Percentiles rank a stretch among this genome's conserved stretches.
Conservation (phyloP, 164 flowering plant species). For the Magnolia changhungtana region DNA sequence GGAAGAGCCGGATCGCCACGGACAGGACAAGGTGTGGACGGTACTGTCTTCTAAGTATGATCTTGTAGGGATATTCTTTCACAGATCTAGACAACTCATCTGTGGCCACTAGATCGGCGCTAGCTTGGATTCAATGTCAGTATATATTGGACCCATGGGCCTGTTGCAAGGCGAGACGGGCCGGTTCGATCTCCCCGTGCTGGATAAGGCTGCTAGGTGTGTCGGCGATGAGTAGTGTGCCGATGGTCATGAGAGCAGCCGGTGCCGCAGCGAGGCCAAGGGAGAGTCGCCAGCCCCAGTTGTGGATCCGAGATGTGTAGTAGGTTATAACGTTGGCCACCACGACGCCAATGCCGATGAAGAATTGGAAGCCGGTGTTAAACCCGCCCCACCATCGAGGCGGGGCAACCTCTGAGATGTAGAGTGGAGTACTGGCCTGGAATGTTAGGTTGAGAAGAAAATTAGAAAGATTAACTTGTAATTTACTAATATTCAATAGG, state of each 20-base stretch:
- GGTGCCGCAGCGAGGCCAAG: conserved; percentile 81
- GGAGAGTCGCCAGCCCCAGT: conserved; percentile 68
- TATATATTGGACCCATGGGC: conserved; percentile 18
- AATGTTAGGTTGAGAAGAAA: not conserved
- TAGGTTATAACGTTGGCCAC: conserved; percentile 51
- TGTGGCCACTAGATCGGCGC: conserved; percentile 21
- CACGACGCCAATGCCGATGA: conserved; percentile 54
- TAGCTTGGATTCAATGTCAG: conserved; percentile 35
- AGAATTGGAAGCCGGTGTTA: conserved; percentile 60
- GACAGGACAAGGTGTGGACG: conserved; percentile 29
- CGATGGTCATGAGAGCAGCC: conserved; percentile 47
- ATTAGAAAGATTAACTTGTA: too few relatives aligned
- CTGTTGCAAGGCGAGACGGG: conserved; percentile 18
- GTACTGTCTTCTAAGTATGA: conserved; percentile 16
- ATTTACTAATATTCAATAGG: too few relatives aligned
- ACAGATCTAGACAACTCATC: conserved; percentile 20
- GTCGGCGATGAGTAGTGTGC: conserved; percentile 50
- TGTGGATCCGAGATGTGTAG: conserved; percentile 28
- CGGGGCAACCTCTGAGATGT: conserved; percentile 72
- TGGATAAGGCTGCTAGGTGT: conserved; percentile 43
- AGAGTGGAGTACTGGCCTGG: conserved; percentile 63
- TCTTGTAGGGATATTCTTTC: conserved; percentile 19
- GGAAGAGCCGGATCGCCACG: conserved; percentile 24
- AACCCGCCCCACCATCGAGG: conserved; percentile 67
- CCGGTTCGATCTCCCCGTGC: conserved; percentile 20